A percentile compares a stretch with the other conserved stretches of the same genome.
Conservation (phyloP, 2,329 filamentous ascomycete species). For the Pseudopyricularia javanii region DNA sequence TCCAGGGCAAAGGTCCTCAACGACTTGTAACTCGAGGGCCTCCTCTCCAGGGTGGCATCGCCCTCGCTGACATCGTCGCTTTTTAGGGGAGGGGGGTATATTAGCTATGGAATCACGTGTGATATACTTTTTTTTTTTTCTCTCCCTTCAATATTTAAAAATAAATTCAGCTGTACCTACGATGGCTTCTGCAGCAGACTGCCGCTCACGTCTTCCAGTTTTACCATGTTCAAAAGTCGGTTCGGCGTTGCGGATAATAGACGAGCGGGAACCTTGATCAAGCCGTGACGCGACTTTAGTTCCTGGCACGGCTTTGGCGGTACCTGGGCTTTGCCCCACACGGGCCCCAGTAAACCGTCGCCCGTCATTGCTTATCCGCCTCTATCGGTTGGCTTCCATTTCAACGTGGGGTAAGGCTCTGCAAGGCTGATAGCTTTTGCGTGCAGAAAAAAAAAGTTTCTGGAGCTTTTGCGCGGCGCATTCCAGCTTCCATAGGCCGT, state of each 20-base stretch:
- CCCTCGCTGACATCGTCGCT: neutral
- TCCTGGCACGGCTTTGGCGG: neutral
- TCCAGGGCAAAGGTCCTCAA: conserved; percentile 64
- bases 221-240: conserved; percentile 23
- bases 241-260: conserved; percentile 1
- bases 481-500: no score
- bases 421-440: conserved; percentile 1
- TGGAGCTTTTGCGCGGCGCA: neutral
- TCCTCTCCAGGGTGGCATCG: conserved; percentile 22
- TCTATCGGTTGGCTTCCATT: neutral
- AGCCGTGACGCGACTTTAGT: neutral
- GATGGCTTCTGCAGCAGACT: conserved; percentile 35
- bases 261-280: neutral
- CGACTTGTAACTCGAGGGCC: conserved; percentile 53
- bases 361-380: neutral
- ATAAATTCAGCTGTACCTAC: conserved; percentile 19
- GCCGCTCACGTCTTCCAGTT: conserved; percentile 27
- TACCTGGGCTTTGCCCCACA: neutral
- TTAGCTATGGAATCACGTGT: neutral
- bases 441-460: conserved; percentile 6
- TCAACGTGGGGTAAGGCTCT: conserved; percentile 8
- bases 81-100: neutral
- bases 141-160: neutral
- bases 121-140: neutral
- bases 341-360: neutral